phyloP scores from a whole-genome alignment of 1,284 basidiomycete species.

The Xerocomus nothofagi region DNA sequence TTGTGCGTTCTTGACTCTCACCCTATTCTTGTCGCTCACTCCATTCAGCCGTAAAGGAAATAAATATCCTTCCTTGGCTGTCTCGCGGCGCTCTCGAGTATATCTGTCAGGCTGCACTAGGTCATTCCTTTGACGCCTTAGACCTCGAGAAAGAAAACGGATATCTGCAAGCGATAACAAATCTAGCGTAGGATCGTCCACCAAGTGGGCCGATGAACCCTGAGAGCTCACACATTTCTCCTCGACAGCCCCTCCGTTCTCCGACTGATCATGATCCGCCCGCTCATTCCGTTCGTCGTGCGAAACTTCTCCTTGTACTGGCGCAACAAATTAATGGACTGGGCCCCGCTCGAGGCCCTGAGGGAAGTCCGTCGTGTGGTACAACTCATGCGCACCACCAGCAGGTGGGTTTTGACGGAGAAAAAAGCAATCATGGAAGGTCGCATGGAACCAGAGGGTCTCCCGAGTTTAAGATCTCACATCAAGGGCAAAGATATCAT shows the following conservation, averaged over 20 bases:
- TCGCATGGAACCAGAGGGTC: conserved; percentile 19
- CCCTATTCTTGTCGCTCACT: not conserved
- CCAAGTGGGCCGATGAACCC: not conserved
- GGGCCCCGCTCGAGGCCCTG: conserved; percentile 42
- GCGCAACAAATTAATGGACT: conserved; percentile 46
- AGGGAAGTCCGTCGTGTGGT: conserved; percentile 46
- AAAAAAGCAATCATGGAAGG: conserved; percentile 36
- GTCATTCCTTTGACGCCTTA: conserved; percentile 53
- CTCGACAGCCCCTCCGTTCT: conserved; percentile 45
- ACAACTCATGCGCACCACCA: conserved; percentile 49
- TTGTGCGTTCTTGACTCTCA: conserved; percentile 15
- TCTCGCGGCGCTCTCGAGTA: conserved; percentile 51
- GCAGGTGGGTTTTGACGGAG: conserved; percentile 40
- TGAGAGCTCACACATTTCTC: not conserved
- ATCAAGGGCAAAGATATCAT: conserved; percentile 47
- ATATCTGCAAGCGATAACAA: conserved; percentile 49
- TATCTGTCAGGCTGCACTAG: conserved; percentile 49
- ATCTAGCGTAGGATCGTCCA: conserved; percentile 42
- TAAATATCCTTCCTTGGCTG: conserved; percentile 53
- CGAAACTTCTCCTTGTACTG: conserved; percentile 44
- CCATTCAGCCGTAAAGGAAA: conserved; percentile 24
- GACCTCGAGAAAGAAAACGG: conserved; percentile 44
- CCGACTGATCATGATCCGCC: conserved; percentile 45
- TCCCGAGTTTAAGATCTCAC: conserved; percentile 8
- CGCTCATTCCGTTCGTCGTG: conserved; percentile 49